Evolutionary conservation across 257 asterid genomes (phyloP), one percentile per base, ranked within the genome.

Genomic region (Buddleja alternifolia): DNA sequence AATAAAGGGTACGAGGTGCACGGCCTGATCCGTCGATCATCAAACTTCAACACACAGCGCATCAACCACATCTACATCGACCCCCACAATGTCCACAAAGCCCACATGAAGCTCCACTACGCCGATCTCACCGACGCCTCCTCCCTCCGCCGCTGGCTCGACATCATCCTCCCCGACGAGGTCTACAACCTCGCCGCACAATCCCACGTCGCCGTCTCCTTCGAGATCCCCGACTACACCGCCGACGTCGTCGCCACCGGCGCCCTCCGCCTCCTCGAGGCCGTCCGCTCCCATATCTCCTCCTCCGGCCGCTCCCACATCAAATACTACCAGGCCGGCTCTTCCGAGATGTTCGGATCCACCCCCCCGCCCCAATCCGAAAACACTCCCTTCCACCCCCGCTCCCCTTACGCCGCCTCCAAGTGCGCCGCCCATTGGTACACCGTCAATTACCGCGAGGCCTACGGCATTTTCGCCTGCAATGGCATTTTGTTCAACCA

Each of bases 111-210:
- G 86, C 98, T 94, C 79, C 99, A 94, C 75, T 94, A 91, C 53
- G 97, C 97, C 42, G 99, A 94, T 81, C 95, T 94, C 78, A 66
- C 87, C 71, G 97, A 90, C 84, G 99, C 97, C 74, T 91, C 96
- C 72, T 94, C 97, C 65, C 96, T 94, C 73, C 97, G 97, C 73
- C 95, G 99, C n/a, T 94, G 99, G 99, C 85, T 94, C 65, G 99
- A 94, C 66, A 81, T 70, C 23, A 89, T 94, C 57, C 87, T 64
- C 53, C 99, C 99, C 39, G 96, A 91, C 62, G 99, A 94, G 88
- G 93, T 94, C 57, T 94, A 94, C 81, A 91, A 94, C 72, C 96
- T 94, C 58, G 99, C 99, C 63, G 99, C 98, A 36, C 99, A 94
- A 70, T 91, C 97, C 0, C 99, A 94, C 75, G 99, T 91, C 47